These are phyloP conservation scores for Pythium phragmitis DNA, from an alignment of 352 stramenopile genomes.

Conservation along the genomic window DNA sequence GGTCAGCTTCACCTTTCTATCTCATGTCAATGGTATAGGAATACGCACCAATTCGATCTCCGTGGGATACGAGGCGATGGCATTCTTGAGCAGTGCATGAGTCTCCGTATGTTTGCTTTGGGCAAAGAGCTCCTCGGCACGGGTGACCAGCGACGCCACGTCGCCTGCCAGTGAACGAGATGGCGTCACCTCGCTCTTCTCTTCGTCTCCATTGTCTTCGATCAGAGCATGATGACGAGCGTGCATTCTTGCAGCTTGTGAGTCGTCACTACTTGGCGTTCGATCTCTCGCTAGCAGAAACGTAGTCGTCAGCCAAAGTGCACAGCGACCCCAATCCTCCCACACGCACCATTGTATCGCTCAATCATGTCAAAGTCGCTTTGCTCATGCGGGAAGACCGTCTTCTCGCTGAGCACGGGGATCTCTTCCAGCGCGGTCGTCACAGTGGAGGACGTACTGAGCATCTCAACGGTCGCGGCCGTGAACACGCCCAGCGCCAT, in stretches of 20 bases:
- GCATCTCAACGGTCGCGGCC: slow-evolving; percentile 53
- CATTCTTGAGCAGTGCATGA: slow-evolving; percentile 40
- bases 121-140: slow-evolving; percentile 51
- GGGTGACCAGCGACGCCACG: slow-evolving; percentile 33
- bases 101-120: slow-evolving; percentile 44
- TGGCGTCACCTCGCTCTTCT: slow-evolving; percentile 30
- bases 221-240: background rate
- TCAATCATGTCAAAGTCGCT: slow-evolving; percentile 59
- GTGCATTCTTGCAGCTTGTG: background rate
- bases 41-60: slow-evolving; percentile 51
- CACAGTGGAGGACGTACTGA: slow-evolving; percentile 15
- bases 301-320: background rate
- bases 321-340: background rate
- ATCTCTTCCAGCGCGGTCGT: slow-evolving; percentile 26
- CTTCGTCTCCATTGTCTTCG: slow-evolving; percentile 32
- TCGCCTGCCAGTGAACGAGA: slow-evolving; percentile 11
- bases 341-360: slow-evolving; percentile 32
- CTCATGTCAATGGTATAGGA: background rate
- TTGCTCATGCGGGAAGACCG: slow-evolving; percentile 53
- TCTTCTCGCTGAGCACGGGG: slow-evolving; percentile 50
- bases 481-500: slow-evolving; percentile 78
- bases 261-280: background rate
- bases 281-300: slow-evolving; percentile 1
- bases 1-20: background rate
- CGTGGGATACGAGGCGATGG: slow-evolving; percentile 34